Evolutionary conservation across 2,329 filamentous ascomycete genomes (phyloP), one percentile per base, ranked within the genome.

Genomic region (Penicillium olsonii): DNA sequence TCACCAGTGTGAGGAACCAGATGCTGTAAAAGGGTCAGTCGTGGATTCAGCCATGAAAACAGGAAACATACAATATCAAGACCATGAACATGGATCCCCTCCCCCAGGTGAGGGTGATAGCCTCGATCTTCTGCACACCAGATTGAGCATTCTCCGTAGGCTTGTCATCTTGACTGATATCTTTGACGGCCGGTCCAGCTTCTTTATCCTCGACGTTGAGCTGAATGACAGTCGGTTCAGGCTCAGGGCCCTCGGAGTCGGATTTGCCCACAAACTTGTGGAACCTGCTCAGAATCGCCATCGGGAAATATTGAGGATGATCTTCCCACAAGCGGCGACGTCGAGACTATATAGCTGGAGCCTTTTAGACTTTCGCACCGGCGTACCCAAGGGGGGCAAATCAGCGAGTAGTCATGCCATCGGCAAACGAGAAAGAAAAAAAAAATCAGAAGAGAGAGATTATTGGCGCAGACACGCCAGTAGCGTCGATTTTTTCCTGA

Each of bases 1-100:
- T 70, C 48, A 73, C 66, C 17, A 72, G 68, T 56, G 68, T 71
- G 24, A 73, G 58, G 10, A 71, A 52, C 60, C 64, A 74, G 60
- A 75, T 75, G 17, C 71, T 74, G 45, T 24, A 10, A 48, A 27
- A 8, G 4, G 14, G 45, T 22, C 29, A 22, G 26, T 14, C 15
- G 12, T 5, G 29, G 5, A 2, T 14, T 15, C 29, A n/a, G 7
- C n/a, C 2, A 5, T 12, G 12, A 15, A 6, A 20, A 14, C 12
- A 31, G 14, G 10, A 33, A 14, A 18, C 44, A 8, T 31, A 41
- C 41, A 45, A 45, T 37, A 45, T 29, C 17, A 49, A 37, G 9
- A 45, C 26, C 27, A 42, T 39, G 27, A 39, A 43, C 40, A 48
- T 27, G 2, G 40, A 48, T 5, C 33, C 33, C 27, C 26, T 48